Conservation (phyloP, 352 stramenopile species). For the Pythium volutum region DNA sequence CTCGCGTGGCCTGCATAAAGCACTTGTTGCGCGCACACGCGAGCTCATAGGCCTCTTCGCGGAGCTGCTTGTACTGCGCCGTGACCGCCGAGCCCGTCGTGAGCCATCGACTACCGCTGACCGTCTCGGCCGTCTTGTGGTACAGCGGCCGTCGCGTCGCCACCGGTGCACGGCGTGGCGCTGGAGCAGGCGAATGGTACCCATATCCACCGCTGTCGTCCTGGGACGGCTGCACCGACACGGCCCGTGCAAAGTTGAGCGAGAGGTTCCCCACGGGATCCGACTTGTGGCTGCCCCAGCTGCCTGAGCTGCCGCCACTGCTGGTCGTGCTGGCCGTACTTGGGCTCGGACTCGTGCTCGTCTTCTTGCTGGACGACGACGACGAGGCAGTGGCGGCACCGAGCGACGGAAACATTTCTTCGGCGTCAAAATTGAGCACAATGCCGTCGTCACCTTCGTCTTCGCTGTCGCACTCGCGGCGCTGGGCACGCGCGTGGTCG, state of each 20-base stretch:
- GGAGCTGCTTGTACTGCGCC: constrained; percentile 72
- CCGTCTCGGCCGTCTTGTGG: constrained; percentile 47
- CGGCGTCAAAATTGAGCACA: constrained; percentile 56
- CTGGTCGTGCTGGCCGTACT: constrained; percentile 10
- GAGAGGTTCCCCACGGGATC: constrained; percentile 37
- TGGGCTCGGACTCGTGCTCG: neutral
- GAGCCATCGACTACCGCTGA: constrained; percentile 53
- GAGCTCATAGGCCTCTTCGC: constrained; percentile 75
- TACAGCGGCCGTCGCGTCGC: constrained; percentile 42
- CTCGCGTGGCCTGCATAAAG: constrained; percentile 84
- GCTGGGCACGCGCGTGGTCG: constrained; percentile 34
- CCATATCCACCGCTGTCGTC: neutral
- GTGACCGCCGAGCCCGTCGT: constrained; percentile 53
- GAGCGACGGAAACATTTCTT: constrained; percentile 81
- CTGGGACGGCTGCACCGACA: constrained; percentile 49
- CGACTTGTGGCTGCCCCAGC: constrained; percentile 19
- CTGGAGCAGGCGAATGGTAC: neutral
- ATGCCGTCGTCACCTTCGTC: constrained; percentile 50
- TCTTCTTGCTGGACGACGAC: neutral
- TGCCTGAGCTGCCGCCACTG: neutral
- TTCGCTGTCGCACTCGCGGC: constrained; percentile 74
- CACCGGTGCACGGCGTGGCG: constrained; percentile 10
- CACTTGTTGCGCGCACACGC: constrained; percentile 83
- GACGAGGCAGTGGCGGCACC: neutral
- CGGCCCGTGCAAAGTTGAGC: constrained; percentile 79